Evolutionary conservation across 306 rosid genomes (phyloP).

Genomic region (Rosa persica): DNA sequence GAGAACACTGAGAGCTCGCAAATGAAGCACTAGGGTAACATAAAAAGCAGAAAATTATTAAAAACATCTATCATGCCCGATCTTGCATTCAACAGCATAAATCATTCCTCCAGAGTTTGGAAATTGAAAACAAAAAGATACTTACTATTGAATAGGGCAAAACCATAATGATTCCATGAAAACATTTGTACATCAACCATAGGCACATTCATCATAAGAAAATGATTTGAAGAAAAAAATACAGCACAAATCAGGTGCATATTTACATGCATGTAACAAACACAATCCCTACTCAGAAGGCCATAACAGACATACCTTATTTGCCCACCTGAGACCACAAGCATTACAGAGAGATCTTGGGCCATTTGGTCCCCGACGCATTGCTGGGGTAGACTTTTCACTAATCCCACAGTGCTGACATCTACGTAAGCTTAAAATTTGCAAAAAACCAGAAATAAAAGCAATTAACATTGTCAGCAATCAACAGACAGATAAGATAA

Average conservation of each 20-base stretch:
- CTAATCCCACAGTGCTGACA: constrained; percentile 79
- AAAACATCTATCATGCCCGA: neutral
- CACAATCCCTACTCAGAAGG: neutral
- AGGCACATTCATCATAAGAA: neutral
- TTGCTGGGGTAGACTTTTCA: constrained; percentile 80
- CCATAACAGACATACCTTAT: constrained; percentile 47
- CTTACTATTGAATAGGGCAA: neutral
- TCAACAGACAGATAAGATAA: neutral
- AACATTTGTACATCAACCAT: neutral
- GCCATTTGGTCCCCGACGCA: constrained; percentile 93
- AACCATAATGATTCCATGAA: neutral
- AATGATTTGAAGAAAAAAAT: neutral
- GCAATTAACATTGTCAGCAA: constrained; percentile 16
- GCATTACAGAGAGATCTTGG: constrained; percentile 93
- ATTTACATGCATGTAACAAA: neutral
- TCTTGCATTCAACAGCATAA: neutral
- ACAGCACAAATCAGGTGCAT: neutral
- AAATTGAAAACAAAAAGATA: neutral
- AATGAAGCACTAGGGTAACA: neutral
- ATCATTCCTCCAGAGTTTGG: neutral
- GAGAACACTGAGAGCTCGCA: neutral
- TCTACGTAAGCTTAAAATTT: constrained; percentile 33
- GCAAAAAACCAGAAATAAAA: neutral
- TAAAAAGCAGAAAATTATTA: neutral
- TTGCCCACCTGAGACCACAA: constrained; percentile 92